A percentile compares a stretch with the other conserved stretches of the same genome.
Conservation (phyloP, 169 alveolate species). For the Plasmodium inui region DNA sequence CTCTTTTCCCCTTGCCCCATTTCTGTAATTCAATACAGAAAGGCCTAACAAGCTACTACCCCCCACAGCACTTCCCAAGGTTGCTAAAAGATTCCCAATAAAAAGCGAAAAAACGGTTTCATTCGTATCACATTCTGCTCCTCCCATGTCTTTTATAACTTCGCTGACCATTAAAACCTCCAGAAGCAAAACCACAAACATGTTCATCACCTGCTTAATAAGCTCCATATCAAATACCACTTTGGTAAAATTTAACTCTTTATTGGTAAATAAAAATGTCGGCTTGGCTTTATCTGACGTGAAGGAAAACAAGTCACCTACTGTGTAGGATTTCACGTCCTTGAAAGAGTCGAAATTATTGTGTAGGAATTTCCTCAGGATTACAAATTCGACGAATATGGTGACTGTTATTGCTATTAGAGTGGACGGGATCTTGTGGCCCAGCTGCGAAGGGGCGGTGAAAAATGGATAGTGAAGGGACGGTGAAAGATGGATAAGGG, state of each 20-base stretch:
- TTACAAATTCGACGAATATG: constrained; percentile 76
- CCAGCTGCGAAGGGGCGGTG: constrained; percentile 2
- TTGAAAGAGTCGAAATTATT: constrained; percentile 70
- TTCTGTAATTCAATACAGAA: constrained; percentile 85
- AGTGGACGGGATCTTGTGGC: constrained; percentile 80
- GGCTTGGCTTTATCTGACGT: constrained; percentile 83
- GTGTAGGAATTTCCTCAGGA: constrained; percentile 45
- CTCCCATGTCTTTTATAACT: constrained; percentile 84
- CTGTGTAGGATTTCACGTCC: constrained; percentile 80
- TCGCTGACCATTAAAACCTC: constrained; percentile 86
- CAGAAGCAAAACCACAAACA: constrained; percentile 79
- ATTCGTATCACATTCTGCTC: constrained; percentile 82
- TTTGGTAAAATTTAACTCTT: constrained; percentile 69
- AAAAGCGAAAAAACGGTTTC: constrained; percentile 85
- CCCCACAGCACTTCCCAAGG: constrained; percentile 85
- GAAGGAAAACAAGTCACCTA: constrained; percentile 83
- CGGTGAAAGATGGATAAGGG: neutral
- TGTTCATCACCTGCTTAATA: constrained; percentile 72
- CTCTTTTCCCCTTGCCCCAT: constrained; percentile 88
- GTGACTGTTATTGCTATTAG: constrained; percentile 81
- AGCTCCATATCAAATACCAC: constrained; percentile 77
- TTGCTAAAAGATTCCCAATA: constrained; percentile 80
- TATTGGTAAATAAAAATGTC: constrained; percentile 46
- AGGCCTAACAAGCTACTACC: constrained; percentile 89
- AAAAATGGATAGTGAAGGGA: neutral